Conservation (phyloP, 2,329 filamentous ascomycete genomes). For the Chalaropsis ovoidea region DNA sequence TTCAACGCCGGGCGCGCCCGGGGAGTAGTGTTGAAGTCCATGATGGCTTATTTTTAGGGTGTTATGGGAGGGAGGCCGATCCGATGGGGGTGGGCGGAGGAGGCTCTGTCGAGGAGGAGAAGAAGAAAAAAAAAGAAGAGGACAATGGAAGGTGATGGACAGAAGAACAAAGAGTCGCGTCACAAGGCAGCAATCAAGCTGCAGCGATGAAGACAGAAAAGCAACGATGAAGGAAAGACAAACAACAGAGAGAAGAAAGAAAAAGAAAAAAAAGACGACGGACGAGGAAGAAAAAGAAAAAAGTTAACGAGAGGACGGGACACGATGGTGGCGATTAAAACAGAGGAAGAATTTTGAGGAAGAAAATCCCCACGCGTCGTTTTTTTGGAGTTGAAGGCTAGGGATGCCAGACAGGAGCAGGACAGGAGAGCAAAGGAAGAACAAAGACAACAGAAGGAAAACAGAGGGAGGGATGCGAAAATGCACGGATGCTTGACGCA, state of each 20-base stretch:
- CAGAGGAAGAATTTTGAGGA: constrained; percentile 6
- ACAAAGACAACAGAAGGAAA: constrained; percentile 20
- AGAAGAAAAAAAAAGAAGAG: not conserved
- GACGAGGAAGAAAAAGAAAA: constrained; percentile 16
- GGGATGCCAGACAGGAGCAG: constrained; percentile 10
- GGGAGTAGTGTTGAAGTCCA: constrained; percentile 23
- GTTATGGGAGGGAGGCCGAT: constrained; percentile 6
- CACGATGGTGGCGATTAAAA: constrained; percentile 17
- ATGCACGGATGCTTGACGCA: constrained; percentile 25
- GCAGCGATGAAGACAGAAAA: constrained; percentile 8
- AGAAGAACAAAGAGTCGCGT: constrained; percentile 4
- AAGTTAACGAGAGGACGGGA: constrained; percentile 16
- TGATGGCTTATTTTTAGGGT: not conserved
- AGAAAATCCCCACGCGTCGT: constrained; percentile 21
- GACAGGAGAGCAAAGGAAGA: constrained; percentile 16
- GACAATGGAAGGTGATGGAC: not conserved
- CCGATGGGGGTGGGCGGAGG: not conserved
- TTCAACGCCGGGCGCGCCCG: constrained; percentile 35
- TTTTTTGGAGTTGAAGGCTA: constrained; percentile 17
- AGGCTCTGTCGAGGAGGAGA: not conserved
- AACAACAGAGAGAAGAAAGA: not conserved
- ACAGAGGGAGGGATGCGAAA: constrained; percentile 17
- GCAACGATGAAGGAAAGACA: constrained; percentile 17
- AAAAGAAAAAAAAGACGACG: constrained; percentile 1
- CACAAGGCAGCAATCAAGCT: constrained; percentile 18